A percentile compares a stretch with the other conserved stretches of the same genome.
phyloP scores from a whole-genome alignment of 2,329 filamentous ascomycete genomes.

The Colletotrichum tanaceti region DNA sequence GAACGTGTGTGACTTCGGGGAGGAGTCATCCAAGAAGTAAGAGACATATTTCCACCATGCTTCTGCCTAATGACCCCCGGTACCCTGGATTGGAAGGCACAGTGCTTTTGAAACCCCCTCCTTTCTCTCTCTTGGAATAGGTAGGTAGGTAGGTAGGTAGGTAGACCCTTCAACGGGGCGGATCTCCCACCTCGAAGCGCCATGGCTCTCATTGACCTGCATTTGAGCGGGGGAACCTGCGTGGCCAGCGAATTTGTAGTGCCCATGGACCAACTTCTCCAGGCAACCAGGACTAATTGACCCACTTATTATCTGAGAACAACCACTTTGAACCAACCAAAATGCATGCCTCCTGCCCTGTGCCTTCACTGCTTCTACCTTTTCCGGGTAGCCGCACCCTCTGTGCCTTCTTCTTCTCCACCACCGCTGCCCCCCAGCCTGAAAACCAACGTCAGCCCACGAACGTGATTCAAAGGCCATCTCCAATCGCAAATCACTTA shows the following conservation, averaged over 20 bases:
- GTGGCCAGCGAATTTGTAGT: constrained; percentile 10
- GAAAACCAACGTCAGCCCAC: constrained; percentile 29
- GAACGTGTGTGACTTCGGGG: neutral
- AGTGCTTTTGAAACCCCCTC: neutral
- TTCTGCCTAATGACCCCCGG: neutral
- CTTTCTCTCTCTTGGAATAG: too few species aligned
- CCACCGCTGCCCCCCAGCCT: constrained; percentile 12
- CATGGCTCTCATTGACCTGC: constrained; percentile 1
- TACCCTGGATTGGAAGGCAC: neutral
- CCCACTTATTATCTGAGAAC: neutral
- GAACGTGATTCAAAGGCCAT: constrained; percentile 22
- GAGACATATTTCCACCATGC: neutral
- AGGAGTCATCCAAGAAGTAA: neutral
- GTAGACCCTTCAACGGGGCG: neutral
- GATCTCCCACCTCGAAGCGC: neutral
- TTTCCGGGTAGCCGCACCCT: constrained; percentile 22
- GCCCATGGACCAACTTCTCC: constrained; percentile 23
- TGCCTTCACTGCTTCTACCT: neutral
- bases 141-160: too few species aligned
- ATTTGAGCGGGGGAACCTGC: constrained; percentile 4
- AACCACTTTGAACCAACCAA: constrained; percentile 8
- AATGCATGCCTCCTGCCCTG: neutral
- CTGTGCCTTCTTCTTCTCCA: constrained; percentile 24
- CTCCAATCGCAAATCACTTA: constrained; percentile 14
- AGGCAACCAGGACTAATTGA: constrained; percentile 14